Base-by-base conservation (phyloP, 306 rosid species). In the Corylus avellana region DNA sequence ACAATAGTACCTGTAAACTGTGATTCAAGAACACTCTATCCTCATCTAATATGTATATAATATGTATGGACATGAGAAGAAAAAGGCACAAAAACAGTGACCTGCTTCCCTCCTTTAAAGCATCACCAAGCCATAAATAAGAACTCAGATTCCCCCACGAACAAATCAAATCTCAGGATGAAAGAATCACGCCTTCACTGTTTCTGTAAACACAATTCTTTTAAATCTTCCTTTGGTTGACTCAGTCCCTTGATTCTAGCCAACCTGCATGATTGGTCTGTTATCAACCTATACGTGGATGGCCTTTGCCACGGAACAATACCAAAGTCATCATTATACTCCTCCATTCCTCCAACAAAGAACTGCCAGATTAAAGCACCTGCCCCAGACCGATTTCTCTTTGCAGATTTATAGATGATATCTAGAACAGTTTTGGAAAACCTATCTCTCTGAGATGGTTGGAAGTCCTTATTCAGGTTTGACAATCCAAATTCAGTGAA, bases 311-410 rank as follows among this genome's bases (percentile, higher is more conserved):
- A 86, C 0, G 98, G 97, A 13, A 88, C 87, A 74, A 95, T 89
- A 67, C 96, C 97, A 48, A 96, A 96, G 79, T 96, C 98, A 81
- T 96, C 98, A 20, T 79, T 79, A 3, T 81, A 88, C 80, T 91
- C 96, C 0, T 83, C 84, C 98, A 96, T 91, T 80, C 98, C 98
- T 56, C 81, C 92, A 2, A 88, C 96, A 10, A 96, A 76, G 69
- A 93, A 88, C 85, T 96, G 99, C 99, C 99, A 93, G 44, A 89
- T 89, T 39, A 95, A 81, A 75, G 94, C 85, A 25, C 99, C 99
- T 5, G 96, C 92, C 44, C 99, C 98, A 16, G 99, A 80, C 78
- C 76, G 42, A 20, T 79, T 90, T 74, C 61, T 91, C 94, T 85
- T 93, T 1, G 98, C 99, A 75, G 97, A 93, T 81, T 91, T 91